Evolutionary conservation across 805 yeast genomes (phyloP).

Genomic region (Lipomyces yamanashiensis): DNA sequence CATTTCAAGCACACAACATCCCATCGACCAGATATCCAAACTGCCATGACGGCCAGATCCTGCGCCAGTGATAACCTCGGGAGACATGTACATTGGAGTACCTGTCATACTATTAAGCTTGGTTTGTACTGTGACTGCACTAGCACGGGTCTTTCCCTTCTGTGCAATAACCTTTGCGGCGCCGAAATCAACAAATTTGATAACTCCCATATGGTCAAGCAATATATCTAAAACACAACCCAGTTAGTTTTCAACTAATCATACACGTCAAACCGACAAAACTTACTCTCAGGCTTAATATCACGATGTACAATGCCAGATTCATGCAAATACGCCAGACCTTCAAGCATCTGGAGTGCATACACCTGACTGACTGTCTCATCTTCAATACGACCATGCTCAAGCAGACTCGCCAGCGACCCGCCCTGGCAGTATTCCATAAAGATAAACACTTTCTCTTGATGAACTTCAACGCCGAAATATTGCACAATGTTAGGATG

Average conservation of each 20-base stretch:
- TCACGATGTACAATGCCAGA: constrained; percentile 97
- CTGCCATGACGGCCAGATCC: constrained; percentile 64
- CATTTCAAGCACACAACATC: constrained; percentile 96
- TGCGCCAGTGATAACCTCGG: constrained; percentile 88
- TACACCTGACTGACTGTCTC: constrained; percentile 90
- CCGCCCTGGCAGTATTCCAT: constrained; percentile 99
- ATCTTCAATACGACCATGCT: constrained; percentile 93
- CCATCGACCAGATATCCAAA: constrained; percentile 93
- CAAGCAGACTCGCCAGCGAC: constrained; percentile 79
- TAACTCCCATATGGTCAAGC: constrained; percentile 87
- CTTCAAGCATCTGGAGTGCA: constrained; percentile 90
- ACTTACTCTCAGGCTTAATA: constrained; percentile 76
- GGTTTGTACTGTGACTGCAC: constrained; percentile 43
- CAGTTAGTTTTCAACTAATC: not conserved
- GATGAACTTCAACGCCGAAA: constrained; percentile 95
- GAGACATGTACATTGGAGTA: constrained; percentile 99
- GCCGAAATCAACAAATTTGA: constrained; percentile 96
- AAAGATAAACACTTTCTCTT: constrained; percentile 91
- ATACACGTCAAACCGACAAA: no score
- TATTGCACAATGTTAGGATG: constrained; percentile 97
- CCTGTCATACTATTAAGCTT: constrained; percentile 69
- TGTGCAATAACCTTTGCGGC: constrained; percentile 82
- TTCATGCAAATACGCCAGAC: constrained; percentile 90
- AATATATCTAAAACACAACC: constrained; percentile 60
- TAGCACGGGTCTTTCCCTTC: constrained; percentile 44